These are phyloP conservation scores for Colletotrichum phormii DNA, from an alignment of 2,329 filamentous ascomycete genomes.

Conservation along the genomic window DNA sequence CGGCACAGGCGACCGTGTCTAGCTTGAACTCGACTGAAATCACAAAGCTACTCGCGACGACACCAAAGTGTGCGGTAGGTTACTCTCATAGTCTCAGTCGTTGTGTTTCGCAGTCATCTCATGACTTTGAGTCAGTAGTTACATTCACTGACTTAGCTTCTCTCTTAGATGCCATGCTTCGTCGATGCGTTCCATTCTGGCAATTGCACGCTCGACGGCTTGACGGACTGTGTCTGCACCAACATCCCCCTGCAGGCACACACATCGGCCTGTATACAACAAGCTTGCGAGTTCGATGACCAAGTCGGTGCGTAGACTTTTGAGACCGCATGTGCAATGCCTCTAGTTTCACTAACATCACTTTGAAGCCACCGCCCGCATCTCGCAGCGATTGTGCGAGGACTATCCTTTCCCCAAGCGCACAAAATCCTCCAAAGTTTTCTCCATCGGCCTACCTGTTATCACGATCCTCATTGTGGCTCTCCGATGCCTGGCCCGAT, in stretches of 20 bases:
- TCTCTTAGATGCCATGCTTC: constrained; percentile 25
- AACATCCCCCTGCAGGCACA: constrained; percentile 23
- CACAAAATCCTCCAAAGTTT: background rate
- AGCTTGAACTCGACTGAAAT: background rate
- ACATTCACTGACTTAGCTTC: background rate
- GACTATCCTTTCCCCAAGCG: constrained; percentile 11
- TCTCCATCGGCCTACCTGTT: constrained; percentile 9
- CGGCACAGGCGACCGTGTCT: background rate
- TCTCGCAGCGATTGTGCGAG: constrained; percentile 17
- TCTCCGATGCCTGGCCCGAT: constrained; percentile 23
- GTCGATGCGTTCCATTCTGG: constrained; percentile 14
- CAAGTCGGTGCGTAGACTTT: constrained; percentile 19
- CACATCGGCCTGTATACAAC: constrained; percentile 31
- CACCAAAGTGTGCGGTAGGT: constrained; percentile 30
- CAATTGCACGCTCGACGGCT: constrained; percentile 13
- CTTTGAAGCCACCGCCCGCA: background rate
- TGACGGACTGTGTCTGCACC: constrained; percentile 27
- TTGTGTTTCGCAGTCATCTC: background rate
- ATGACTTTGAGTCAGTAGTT: background rate
- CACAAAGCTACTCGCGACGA: background rate
- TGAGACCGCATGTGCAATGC: accelerated
- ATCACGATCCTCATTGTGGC: constrained; percentile 14
- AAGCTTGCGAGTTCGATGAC: constrained; percentile 15
- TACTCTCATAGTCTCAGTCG: background rate
- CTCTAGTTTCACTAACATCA: accelerated